phyloP scores from a whole-genome alignment of 2,329 filamentous ascomycete genomes.

The Hymenoscyphus linearis region DNA sequence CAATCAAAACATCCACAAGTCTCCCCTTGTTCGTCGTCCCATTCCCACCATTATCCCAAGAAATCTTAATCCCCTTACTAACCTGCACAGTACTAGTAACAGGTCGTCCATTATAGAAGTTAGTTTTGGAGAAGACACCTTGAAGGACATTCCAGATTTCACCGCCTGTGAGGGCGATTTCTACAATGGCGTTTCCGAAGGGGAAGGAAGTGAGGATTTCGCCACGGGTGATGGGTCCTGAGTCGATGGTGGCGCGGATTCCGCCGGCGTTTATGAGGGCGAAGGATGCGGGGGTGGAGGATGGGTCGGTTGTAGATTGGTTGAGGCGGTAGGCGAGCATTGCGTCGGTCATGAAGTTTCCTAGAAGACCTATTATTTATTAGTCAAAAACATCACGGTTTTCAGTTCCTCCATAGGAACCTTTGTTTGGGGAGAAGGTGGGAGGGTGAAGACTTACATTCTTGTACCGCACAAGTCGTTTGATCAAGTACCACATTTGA shows the following conservation, averaged over 20 bases:
- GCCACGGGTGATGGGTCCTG: slow-evolving; percentile 56
- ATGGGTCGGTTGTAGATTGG: slow-evolving; percentile 33
- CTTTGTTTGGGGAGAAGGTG: neutral
- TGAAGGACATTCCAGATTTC: slow-evolving; percentile 54
- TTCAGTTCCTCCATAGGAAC: neutral
- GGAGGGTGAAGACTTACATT: slow-evolving; percentile 39
- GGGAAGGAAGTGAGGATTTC: slow-evolving; percentile 60
- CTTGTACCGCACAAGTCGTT: slow-evolving; percentile 49
- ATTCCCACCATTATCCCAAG: slow-evolving; percentile 47
- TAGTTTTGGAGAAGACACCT: slow-evolving; percentile 50
- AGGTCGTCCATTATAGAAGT: slow-evolving; percentile 46
- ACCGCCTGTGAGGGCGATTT: slow-evolving; percentile 47
- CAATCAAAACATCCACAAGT: slow-evolving; percentile 49
- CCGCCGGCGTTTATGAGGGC: slow-evolving; percentile 60
- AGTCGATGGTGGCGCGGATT: slow-evolving; percentile 57
- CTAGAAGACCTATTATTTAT: slow-evolving; percentile 35
- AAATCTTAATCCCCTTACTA: slow-evolving; percentile 49
- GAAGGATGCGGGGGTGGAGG: no score
- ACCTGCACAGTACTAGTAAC: slow-evolving; percentile 59
- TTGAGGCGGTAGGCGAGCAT: slow-evolving; percentile 56
- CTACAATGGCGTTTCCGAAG: slow-evolving; percentile 60
- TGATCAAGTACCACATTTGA: slow-evolving; percentile 54
- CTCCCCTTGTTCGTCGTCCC: slow-evolving; percentile 42
- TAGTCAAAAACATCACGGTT: neutral
- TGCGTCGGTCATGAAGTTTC: slow-evolving; percentile 52